Conservation (phyloP, 108 stramenopile species). For the Bacterosira constricta region DNA sequence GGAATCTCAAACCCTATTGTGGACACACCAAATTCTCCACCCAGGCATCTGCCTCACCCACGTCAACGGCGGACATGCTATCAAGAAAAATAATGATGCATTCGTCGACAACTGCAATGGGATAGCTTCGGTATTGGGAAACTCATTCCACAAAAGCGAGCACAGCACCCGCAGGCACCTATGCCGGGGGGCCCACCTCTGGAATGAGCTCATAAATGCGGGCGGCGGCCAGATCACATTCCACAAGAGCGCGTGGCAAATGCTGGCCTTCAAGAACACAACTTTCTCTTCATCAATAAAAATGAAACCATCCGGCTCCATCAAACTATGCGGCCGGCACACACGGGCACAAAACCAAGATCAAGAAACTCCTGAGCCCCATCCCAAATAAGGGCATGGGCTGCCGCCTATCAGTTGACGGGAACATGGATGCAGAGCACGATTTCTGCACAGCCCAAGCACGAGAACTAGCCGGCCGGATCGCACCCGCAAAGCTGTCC, state of each 20-base stretch:
- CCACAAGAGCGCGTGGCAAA: constrained; percentile 7
- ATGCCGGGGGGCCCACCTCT: not conserved
- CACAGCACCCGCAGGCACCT: not conserved
- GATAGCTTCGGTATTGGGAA: not conserved
- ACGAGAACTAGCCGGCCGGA: no score
- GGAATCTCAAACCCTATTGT: not conserved
- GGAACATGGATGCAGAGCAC: no score
- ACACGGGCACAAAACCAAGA: no score
- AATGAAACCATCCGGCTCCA: no score
- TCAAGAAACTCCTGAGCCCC: no score
- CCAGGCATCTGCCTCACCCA: not conserved
- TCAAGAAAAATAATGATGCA: not conserved
- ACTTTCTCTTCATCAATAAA: no score
- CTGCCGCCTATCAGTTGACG: no score
- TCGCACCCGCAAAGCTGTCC: no score
- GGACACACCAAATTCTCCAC: not conserved
- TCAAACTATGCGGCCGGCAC: not conserved
- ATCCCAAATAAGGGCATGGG: no score
- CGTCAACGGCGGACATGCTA: not conserved
- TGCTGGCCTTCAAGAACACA: no score
- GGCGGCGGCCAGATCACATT: not conserved
- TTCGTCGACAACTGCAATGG: constrained; percentile 18
- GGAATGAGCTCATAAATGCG: not conserved
- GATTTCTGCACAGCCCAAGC: no score
- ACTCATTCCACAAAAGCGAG: not conserved